Evolutionary conservation across 495 filamentous ascomycete species (phyloP).

Genomic region (Neurospora sp.): DNA sequence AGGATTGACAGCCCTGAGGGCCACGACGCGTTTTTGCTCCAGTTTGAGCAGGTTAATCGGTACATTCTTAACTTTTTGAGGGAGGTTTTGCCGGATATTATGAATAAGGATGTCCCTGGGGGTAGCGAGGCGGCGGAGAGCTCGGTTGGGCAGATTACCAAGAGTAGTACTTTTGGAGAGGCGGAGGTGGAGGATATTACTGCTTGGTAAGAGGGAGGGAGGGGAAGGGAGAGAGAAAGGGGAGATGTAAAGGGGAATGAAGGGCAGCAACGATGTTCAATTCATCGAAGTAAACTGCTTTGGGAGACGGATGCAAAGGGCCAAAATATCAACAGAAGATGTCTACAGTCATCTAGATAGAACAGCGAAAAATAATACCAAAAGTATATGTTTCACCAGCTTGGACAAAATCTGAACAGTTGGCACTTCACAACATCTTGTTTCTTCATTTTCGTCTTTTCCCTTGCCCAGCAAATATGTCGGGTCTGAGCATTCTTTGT

Average conservation of each 20-base stretch:
- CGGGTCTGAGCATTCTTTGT: no score
- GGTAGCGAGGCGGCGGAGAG: constrained; percentile 31
- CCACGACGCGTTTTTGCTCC: constrained; percentile 90
- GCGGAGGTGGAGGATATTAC: constrained; percentile 96
- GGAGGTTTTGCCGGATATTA: constrained; percentile 77
- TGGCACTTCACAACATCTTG: neutral
- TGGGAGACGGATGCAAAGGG: neutral
- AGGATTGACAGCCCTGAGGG: constrained; percentile 90
- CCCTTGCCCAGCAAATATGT: neutral
- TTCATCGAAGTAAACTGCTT: neutral
- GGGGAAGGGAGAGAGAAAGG: neutral
- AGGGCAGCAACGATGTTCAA: neutral
- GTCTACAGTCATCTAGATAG: neutral
- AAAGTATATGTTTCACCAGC: neutral
- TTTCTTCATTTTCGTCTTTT: no score
- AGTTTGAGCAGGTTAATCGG: constrained; percentile 92
- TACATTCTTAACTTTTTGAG: constrained; percentile 79
- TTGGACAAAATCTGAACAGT: neutral
- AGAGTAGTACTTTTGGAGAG: constrained; percentile 85
- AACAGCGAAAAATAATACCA: neutral
- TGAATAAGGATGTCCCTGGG: constrained; percentile 47
- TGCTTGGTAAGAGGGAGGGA: constrained; percentile 56
- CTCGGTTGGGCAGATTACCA: constrained; percentile 46
- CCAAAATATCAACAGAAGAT: neutral
- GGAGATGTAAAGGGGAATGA: neutral